phyloP scores from a whole-genome alignment of 306 rosid species.

The Aeschynomene evenia region DNA sequence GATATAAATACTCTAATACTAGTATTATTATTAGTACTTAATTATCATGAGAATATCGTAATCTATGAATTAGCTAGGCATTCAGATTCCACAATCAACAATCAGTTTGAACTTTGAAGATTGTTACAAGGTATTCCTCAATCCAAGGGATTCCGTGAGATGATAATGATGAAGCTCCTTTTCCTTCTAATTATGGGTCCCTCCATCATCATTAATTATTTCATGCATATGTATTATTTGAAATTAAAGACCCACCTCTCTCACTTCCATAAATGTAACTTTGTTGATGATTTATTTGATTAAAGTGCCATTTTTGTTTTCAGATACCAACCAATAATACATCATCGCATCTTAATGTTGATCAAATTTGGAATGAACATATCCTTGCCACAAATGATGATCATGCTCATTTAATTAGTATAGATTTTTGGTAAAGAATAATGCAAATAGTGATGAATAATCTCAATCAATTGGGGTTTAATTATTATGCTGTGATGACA shows the following conservation, averaged over 20 bases:
- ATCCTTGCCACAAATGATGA: background rate
- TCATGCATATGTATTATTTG: slow-evolving; percentile 47
- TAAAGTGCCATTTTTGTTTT: slow-evolving; percentile 49
- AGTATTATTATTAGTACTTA: no score
- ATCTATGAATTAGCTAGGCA: background rate
- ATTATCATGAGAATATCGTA: background rate
- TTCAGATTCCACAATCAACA: slow-evolving; percentile 1
- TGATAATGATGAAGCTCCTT: slow-evolving; percentile 42
- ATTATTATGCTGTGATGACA: slow-evolving; percentile 37
- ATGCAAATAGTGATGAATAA: background rate
- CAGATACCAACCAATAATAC: slow-evolving; percentile 55
- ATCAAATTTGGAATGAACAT: slow-evolving; percentile 4
- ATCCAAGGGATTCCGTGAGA: slow-evolving; percentile 63
- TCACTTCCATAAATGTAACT: slow-evolving; percentile 46
- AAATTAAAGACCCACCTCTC: slow-evolving; percentile 51
- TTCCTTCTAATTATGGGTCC: slow-evolving; percentile 47
- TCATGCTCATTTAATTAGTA: slow-evolving; percentile 10
- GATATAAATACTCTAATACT: background rate
- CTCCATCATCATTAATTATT: slow-evolving; percentile 76
- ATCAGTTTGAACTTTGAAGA: slow-evolving; percentile 30
- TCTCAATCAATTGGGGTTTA: slow-evolving; percentile 17
- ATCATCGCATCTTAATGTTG: slow-evolving; percentile 40
- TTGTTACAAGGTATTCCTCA: slow-evolving; percentile 45
- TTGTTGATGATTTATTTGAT: slow-evolving; percentile 39
- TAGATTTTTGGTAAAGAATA: slow-evolving; percentile 22